A percentile compares a stretch with the other conserved stretches of the same genome.
Evolutionary conservation across 345 rosid species (phyloP).

Genomic region (Zanthoxylum bungeanum): DNA sequence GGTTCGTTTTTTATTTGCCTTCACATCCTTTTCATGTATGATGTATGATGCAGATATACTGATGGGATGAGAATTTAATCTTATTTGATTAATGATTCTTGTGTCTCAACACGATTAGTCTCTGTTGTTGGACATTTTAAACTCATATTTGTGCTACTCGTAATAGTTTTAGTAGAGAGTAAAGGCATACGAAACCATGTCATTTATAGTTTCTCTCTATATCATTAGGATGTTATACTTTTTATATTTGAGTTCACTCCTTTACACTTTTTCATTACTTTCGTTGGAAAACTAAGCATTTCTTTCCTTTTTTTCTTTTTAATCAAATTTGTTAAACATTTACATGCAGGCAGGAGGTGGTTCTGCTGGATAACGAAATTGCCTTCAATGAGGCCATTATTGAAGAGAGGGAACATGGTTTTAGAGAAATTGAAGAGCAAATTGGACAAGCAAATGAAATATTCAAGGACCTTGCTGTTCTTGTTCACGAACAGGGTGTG

Average conservation of each 20-base stretch:
- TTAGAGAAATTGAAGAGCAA: slow-evolving; percentile 56
- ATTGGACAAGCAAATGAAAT: slow-evolving; percentile 66
- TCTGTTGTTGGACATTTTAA: not conserved
- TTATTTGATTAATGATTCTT: not conserved
- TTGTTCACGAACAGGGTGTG: slow-evolving; percentile 68
- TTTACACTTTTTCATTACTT: not conserved
- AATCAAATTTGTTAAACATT: not conserved
- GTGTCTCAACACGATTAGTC: not conserved
- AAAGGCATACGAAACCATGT: not conserved
- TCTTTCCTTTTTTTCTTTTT: not conserved
- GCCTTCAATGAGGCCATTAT: slow-evolving; percentile 68
- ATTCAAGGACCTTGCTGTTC: slow-evolving; percentile 68
- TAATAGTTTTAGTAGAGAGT: not conserved
- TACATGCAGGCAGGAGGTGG: slow-evolving; percentile 46
- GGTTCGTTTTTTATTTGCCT: not conserved
- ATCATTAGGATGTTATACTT: not conserved
- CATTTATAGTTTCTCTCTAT: not conserved
- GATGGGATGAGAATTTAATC: not conserved
- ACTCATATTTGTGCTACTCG: not conserved
- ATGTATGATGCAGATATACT: not conserved
- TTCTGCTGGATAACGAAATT: slow-evolving; percentile 59
- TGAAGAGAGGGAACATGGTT: slow-evolving; percentile 68
- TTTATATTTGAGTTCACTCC: not conserved
- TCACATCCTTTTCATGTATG: not conserved
- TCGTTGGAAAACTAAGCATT: slow-evolving; percentile 8